A percentile compares a stretch with the other conserved stretches of the same genome.
Evolutionary conservation across 2,329 filamentous ascomycete genomes (phyloP).

Genomic region (Beauveria scarabaeidicola): DNA sequence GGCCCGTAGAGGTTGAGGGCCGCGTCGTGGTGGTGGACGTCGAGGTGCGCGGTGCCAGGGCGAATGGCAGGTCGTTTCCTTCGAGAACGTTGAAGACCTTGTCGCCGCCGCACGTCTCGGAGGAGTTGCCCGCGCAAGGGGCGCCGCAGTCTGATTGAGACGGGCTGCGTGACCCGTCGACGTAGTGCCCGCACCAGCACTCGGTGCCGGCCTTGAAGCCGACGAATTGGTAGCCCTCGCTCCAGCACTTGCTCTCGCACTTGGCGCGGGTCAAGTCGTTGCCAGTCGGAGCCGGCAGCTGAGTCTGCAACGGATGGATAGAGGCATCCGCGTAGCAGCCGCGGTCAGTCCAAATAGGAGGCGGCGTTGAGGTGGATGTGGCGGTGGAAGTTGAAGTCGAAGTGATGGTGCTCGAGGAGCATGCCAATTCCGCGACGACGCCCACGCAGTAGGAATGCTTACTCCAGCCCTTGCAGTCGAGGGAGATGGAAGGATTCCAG

Average conservation of each 20-base stretch:
- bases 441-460: background rate
- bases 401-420: background rate
- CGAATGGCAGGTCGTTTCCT: background rate
- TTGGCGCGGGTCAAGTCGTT: background rate
- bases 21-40: background rate
- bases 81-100: background rate
- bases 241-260: background rate
- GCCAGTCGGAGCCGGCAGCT: background rate
- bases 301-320: background rate
- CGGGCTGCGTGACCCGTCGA: background rate
- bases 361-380: background rate
- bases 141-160: background rate
- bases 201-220: slow-evolving; percentile 2
- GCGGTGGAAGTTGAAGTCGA: background rate
- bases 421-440: background rate
- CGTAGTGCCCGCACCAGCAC: slow-evolving; percentile 4
- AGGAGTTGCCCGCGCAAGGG: slow-evolving; percentile 2
- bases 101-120: background rate
- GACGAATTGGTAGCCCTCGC: background rate
- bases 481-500: background rate
- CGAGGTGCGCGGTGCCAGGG: background rate
- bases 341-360: background rate
- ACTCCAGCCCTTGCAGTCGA: slow-evolving; percentile 2
- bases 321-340: background rate
- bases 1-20: background rate